Conservation (phyloP, 495 filamentous ascomycete species). For the Rhizodiscina lignyota region DNA sequence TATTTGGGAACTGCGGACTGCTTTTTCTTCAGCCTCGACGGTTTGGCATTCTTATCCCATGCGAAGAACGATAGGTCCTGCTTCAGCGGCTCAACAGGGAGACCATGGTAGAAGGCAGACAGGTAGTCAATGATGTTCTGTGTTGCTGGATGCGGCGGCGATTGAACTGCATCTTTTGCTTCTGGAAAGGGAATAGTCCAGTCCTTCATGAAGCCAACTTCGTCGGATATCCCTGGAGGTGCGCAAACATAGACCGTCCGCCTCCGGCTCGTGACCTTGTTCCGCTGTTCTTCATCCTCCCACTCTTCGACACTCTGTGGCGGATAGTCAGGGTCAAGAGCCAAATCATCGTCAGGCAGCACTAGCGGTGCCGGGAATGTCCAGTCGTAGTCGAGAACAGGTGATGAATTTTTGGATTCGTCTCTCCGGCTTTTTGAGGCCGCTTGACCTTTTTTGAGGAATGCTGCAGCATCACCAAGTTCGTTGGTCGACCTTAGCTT, state of each 20-base stretch:
- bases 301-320: constrained; percentile 42
- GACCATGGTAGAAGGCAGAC: constrained; percentile 41
- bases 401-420: too few species aligned
- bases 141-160: constrained; percentile 7
- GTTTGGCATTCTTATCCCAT: constrained; percentile 24
- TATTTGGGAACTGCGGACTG: too few species aligned
- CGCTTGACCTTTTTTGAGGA: too few species aligned
- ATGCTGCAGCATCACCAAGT: too few species aligned
- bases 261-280: constrained; percentile 28
- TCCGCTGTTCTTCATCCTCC: constrained; percentile 31
- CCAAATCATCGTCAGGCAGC: constrained; percentile 42
- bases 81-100: constrained; percentile 30
- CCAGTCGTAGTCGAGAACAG: too few species aligned
- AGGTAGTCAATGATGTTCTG: constrained; percentile 35
- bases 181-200: constrained; percentile 22
- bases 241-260: constrained; percentile 38
- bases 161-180: neutral
- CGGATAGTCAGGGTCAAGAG: constrained; percentile 33
- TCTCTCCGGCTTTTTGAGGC: too few species aligned
- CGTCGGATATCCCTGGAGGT: constrained; percentile 22
- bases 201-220: constrained; percentile 18
- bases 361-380: constrained; percentile 44
- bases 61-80: constrained; percentile 24
- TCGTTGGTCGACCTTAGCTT: too few species aligned
- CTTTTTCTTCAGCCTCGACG: too few species aligned